phyloP scores from a whole-genome alignment of 2,329 filamentous ascomycete genomes.

The Epichloe sp. region DNA sequence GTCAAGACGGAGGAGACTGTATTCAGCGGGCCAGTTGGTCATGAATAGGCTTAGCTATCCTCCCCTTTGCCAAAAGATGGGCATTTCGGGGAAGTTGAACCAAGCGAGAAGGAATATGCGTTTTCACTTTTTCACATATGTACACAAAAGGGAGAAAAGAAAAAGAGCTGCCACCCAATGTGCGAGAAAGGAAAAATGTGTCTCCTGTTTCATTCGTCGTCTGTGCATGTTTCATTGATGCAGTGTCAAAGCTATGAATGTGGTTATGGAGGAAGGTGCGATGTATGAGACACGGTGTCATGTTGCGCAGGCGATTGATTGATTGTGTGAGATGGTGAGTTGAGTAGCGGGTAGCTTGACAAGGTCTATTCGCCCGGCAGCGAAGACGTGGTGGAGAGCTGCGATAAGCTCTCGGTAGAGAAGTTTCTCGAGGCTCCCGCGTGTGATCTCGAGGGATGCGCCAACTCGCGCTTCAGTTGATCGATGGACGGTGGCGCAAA shows the following conservation, averaged over 20 bases:
- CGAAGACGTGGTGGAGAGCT: neutral
- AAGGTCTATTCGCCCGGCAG: neutral
- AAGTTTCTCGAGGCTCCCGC: neutral
- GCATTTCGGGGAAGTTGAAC: neutral
- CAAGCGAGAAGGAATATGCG: neutral
- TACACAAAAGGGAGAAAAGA: neutral
- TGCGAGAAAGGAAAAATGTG: neutral
- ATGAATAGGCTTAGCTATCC: neutral
- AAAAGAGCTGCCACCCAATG: neutral
- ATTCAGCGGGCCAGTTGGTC: neutral
- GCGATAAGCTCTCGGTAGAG: neutral
- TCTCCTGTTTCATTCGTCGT: neutral
- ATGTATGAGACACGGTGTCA: neutral
- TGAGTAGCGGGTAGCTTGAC: neutral
- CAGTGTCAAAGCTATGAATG: neutral
- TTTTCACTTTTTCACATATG: neutral
- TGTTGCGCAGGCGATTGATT: neutral
- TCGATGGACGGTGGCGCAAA: conserved; percentile 4
- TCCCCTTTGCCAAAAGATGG: neutral
- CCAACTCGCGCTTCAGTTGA: neutral
- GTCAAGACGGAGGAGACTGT: neutral
- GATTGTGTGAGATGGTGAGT: neutral
- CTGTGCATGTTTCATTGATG: neutral
- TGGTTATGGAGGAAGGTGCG: neutral
- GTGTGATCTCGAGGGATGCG: neutral